Evolutionary conservation across 179 eudicot genomes (phyloP), one percentile per base, ranked within the genome.

Genomic region (Amaranthus tricolor): DNA sequence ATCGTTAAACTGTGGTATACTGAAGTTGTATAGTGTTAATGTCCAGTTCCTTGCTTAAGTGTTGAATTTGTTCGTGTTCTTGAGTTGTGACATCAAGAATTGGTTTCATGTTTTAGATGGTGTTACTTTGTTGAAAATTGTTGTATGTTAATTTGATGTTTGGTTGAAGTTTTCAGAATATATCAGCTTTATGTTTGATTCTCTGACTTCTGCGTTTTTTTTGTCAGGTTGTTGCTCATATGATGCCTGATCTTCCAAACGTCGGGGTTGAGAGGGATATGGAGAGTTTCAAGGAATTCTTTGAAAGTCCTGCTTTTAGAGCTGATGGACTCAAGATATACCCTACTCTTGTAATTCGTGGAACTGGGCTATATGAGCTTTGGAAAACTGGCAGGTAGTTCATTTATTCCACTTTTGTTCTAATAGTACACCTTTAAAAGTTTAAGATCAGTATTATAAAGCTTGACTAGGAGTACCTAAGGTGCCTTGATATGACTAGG

Each of bases 231-330:
- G 99, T 95, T 85, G 97, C 99, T 72, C 99, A 95, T 86, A 95
- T 95, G 99, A 95, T 95, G 99, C 99, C 99, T 44, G 99, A 95
- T 88, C 97, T 95, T 82, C 99, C 99, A 76, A 93, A 95, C 76
- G 99, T 95, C 74, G 99, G 99, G 31, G 94, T 95, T 74, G 99
- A 95, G 73, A 89, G 99, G 74, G 99, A 95, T 85, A 73, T 95
- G 85, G 99, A 95, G 76, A 93, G 99, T 80, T 95, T 95, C 74
- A 92, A 90, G 85, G 99, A 95, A 78, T 95, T 95, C 84, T 95
- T 95, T 77, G 99, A 93, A 80, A 95, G 95, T 80, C 99, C 99
- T 81, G 77, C 84, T 66, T 95, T 95, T 71, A 88, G 99, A 77
- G 88, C 99, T 16, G 99, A 95, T 74, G 99, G 99, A 77, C 95